Evolutionary conservation across 2,329 filamentous ascomycete species (phyloP).

Genomic region (Elsinoe necatrix): DNA sequence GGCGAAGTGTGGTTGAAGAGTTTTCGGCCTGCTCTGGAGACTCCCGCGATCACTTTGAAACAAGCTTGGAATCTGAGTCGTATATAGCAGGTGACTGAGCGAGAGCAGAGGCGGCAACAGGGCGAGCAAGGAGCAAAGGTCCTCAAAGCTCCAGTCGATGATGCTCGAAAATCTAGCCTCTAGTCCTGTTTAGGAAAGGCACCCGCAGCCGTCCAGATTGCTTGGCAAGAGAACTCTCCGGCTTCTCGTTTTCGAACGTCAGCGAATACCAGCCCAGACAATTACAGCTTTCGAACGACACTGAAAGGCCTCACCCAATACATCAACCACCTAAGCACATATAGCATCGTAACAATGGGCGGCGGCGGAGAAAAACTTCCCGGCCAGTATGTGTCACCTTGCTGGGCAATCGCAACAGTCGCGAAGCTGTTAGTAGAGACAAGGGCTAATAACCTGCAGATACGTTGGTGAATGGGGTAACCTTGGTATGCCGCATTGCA

Average conservation of each 20-base stretch:
- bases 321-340: constrained; percentile 8
- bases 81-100: too few species aligned
- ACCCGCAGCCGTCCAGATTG: background rate
- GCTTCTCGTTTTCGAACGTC: constrained; percentile 15
- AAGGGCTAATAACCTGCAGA: constrained; percentile 41
- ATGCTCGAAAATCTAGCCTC: constrained; percentile 15
- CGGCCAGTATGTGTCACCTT: constrained; percentile 30
- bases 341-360: constrained; percentile 29
- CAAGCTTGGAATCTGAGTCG: background rate
- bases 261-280: constrained; percentile 10
- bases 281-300: constrained; percentile 2
- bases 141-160: constrained; percentile 15
- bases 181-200: constrained; percentile 5
- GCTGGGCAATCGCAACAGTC: background rate
- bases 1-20: constrained; percentile 6
- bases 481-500: constrained; percentile 52
- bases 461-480: constrained; percentile 67
- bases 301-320: background rate
- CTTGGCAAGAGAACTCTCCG: constrained; percentile 15
- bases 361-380: constrained; percentile 36
- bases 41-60: background rate
- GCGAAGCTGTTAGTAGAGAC: constrained; percentile 7
- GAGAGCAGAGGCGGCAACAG: background rate
- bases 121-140: background rate
- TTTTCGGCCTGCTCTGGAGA: background rate